Evolutionary conservation across 257 asterid species (phyloP).

Genomic region (Mitragyna speciosa): DNA sequence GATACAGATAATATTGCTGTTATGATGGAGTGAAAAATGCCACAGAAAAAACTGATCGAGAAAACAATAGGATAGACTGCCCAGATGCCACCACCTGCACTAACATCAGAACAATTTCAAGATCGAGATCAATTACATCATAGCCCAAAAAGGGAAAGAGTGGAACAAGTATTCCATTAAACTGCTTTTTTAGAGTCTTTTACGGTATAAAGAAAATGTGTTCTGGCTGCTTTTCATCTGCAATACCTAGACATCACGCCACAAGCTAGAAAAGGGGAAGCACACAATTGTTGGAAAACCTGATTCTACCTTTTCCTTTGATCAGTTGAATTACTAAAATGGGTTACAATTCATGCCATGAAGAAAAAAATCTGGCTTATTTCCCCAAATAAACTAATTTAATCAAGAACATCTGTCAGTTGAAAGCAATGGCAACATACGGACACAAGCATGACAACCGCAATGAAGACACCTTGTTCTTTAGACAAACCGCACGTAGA

Average conservation of each 20-base stretch:
- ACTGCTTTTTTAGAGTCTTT: not conserved
- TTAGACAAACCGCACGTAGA: not conserved
- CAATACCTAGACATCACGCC: not conserved
- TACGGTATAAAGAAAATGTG: not conserved
- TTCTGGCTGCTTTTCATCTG: not conserved
- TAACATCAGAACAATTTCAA: conserved; percentile 22
- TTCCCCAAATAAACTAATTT: not conserved
- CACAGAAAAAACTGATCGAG: conserved; percentile 53
- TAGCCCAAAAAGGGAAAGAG: not conserved
- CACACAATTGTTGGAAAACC: not conserved
- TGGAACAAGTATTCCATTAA: not conserved
- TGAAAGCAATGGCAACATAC: not conserved
- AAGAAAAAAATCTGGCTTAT: not conserved
- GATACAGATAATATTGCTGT: conserved; percentile 49
- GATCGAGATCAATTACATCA: not conserved
- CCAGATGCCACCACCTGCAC: conserved; percentile 89
- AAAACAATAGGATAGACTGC: conserved; percentile 66
- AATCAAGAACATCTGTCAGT: not conserved
- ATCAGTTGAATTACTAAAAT: not conserved
- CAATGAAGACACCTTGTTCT: not conserved
- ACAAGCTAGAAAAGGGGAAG: not conserved
- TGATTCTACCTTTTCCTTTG: not conserved
- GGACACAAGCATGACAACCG: not conserved
- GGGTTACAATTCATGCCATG: not conserved
- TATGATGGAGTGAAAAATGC: conserved; percentile 46